Evolutionary conservation across 805 yeast species (phyloP), one percentile per base, ranked within the genome.

Genomic region (Komagataella kurtzmanii): DNA sequence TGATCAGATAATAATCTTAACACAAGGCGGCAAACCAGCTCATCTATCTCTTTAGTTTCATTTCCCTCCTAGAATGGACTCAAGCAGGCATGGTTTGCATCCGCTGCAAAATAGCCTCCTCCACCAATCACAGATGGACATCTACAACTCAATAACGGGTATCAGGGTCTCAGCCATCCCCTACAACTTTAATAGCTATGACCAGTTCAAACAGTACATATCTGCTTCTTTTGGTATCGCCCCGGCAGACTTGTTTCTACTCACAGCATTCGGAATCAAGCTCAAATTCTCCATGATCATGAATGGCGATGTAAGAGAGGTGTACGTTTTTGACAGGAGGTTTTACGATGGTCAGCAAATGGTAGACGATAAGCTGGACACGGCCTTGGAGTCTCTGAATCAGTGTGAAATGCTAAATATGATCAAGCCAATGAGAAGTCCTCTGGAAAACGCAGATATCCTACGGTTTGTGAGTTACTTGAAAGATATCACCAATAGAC

Each of bases 231-330:
- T 77, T 62, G 58, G 58, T 46, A 74, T 77, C 1, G 71, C 76
- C 0, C 43, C 56, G 0, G 68, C 64, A 23, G 71, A 73, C 50
- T 57, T 74, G 46, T 71, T 84, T 56, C 65, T 85, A 12, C 64
- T 85, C 44, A 74, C 88, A 2, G 79, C 88, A 1, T 81, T 76
- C 61, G 90, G 90, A 0, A 72, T 78, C 48, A 79, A 76, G 57
- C 67, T 85, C 55, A 80, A 76, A 61, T 75, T 69, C 61, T 72
- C 70, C 59, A 72, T 71, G 72, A 69, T 72, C 47, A 68, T 65
- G 3, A 66, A 64, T 53, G 69, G 76, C 56, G 82, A 78, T 53
- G 62, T 75, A 30, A 69, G 67, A 50, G 85, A 81, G 53, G 68
- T 83, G 3, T 83, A 75, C 61, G 80, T 78, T 1, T 84, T 73